Evolutionary conservation across 2,329 filamentous ascomycete genomes (phyloP), one percentile per base, ranked within the genome.

Genomic region (Pestalotiopsis sp.): DNA sequence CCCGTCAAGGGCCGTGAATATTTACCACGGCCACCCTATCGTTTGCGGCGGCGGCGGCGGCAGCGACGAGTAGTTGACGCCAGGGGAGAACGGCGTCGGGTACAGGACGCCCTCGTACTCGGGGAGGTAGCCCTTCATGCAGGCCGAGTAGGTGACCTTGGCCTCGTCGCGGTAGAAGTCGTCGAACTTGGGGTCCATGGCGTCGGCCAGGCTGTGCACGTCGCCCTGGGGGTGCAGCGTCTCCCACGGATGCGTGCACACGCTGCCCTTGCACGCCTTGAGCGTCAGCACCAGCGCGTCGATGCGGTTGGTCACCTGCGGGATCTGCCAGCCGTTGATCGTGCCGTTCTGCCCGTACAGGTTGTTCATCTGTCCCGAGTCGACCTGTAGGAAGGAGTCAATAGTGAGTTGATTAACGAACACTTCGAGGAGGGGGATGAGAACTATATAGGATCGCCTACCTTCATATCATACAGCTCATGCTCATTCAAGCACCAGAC

Each of bases 401-500:
- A 64, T 6, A 4, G 27, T 14, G 17, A 38, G 25, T 14, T 20
- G 2, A 3, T n/a, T 3, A 25, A 60, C 9, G 23, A n/a, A n/a
- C 45, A 7, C 20, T 9, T 17, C 17, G 45, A 27, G 27, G 4
- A 59, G 39, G 63, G 31, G 31, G 57, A 25, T 64, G 31, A 63
- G 66, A 39, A 12, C 13, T 6, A 39, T 7, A 14, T 41, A 17
- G 5, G 31, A 12, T 9, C 5, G 1, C 80, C 70, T 76, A 87
- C 88, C 73, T 82, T 85, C 52, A 91, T 73, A 70, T 92, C 85
- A 75, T 92, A 93, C 2, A 91, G 83, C 75, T 93, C 90, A 67
- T 88, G 86, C 73, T 92, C 90, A 65, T 89, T 88, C 14, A 80
- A 91, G 74, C 91, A 93, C 90, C 90, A 93, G 0, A 92, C 88